Conservation (phyloP, 306 rosid genomes). For the Sicyos baderoa region DNA sequence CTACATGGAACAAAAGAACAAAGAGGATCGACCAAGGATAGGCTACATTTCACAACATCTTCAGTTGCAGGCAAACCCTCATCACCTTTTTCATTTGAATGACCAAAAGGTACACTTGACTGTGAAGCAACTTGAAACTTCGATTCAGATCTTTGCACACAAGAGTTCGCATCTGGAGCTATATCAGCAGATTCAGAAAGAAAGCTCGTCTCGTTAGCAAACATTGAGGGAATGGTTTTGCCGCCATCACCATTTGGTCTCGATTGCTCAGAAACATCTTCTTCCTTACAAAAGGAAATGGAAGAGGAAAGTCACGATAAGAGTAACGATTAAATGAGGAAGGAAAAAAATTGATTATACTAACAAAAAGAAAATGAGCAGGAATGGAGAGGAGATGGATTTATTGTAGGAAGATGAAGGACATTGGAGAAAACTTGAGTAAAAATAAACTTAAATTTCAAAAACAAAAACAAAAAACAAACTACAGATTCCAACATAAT, state of each 20-base stretch:
- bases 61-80: constrained; percentile 43
- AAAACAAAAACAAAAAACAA: too few relatives aligned
- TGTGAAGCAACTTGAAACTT: constrained; percentile 40
- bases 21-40: constrained; percentile 67
- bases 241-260: constrained; percentile 25
- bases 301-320: constrained; percentile 23
- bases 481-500: not conserved
- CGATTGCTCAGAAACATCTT: constrained; percentile 29
- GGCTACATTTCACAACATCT: constrained; percentile 49
- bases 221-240: constrained; percentile 28
- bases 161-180: constrained; percentile 64
- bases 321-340: constrained; percentile 1
- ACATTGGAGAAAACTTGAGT: too few relatives aligned
- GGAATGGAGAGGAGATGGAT: constrained; percentile 18
- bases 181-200: constrained; percentile 72
- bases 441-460: too few relatives aligned
- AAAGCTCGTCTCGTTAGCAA: constrained; percentile 60
- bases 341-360: constrained; percentile 4
- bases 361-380: constrained; percentile 27
- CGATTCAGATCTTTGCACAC: constrained; percentile 40
- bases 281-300: constrained; percentile 37
- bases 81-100: constrained; percentile 27
- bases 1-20: constrained; percentile 91
- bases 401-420: too few relatives aligned
- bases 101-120: constrained; percentile 39